Conservation (phyloP, 2,329 filamentous ascomycete genomes). For the Rhinocladiella similis region DNA sequence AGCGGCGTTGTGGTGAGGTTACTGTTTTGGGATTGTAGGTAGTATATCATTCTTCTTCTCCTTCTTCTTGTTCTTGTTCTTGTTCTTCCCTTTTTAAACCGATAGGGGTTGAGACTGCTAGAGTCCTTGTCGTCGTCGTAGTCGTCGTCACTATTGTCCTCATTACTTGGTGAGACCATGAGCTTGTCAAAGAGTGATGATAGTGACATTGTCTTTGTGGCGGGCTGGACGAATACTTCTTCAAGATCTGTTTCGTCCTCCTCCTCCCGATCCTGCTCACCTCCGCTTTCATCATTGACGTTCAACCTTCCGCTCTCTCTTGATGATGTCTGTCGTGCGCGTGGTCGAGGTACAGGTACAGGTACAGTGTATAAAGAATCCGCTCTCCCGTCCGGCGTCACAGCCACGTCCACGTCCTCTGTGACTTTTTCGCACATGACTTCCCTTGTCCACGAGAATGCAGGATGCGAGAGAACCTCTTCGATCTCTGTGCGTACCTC, state of each 20-base stretch:
- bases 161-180: too few species aligned
- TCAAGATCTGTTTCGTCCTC: constrained; percentile 6
- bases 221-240: constrained; percentile 27
- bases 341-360: background rate
- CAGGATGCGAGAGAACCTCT: constrained; percentile 10
- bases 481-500: background rate
- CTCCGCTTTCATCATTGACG: background rate
- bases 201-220: constrained; percentile 22
- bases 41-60: constrained; percentile 15
- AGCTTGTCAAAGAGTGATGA: constrained; percentile 23
- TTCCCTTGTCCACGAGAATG: constrained; percentile 25
- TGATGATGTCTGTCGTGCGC: too few species aligned
- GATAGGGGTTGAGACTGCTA: too few species aligned
- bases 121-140: too few species aligned
- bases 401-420: constrained; percentile 26
- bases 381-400: constrained; percentile 28
- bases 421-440: constrained; percentile 16
- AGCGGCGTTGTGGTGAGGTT: constrained; percentile 26
- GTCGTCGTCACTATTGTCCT: too few species aligned
- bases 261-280: background rate
- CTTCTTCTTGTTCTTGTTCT: background rate
- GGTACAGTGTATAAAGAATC: constrained; percentile 23
- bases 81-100: too few species aligned
- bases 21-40: constrained; percentile 31
- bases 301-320: background rate